Evolutionary conservation across 768 basidiomycete species (phyloP), one percentile per base, ranked within the genome.

Genomic region (Tricholoma bakamatsutake): DNA sequence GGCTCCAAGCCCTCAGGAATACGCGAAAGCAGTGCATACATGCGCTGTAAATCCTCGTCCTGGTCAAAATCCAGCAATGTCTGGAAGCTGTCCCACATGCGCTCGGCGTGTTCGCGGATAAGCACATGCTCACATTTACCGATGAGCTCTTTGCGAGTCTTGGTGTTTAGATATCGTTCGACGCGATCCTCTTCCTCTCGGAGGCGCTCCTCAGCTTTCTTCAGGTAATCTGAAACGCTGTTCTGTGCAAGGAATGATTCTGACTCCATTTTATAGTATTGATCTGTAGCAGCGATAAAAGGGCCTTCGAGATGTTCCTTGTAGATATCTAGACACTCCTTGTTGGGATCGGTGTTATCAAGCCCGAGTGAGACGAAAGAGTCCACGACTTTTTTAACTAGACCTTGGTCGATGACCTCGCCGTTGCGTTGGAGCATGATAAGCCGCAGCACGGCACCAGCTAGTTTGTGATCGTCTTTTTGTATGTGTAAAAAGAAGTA

Each of bases 11-110:
- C 97, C 64, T 94, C 89, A 11, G 86, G 84, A 54, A 98, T 97
- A 35, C 97, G 87, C n/a, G 90, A 87, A 24, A 98, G 79, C 13
- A 98, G 79, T 11, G 90, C 82, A 77, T 98, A 99, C 93, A 98
- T 98, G 54, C 96, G 83, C 62, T 94, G 93, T 31, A 99, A 80
- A 68, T 99, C 97, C 68, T 96, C 92, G 60, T 95, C 90, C 72
- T 96, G 89, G 70, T 98, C 96, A 70, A 83, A 95, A 67, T 98
- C 96, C 61, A 96, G 86, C 54, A 95, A 68, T 31, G 75, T 80
- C 71, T 98, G 94, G 82, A 99, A 98, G 72, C 87, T 94, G 57
- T 97, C 93, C 87, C 91, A 93, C 85, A 99, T 90, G 46, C 87
- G 74, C 60, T 90, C 84, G 52, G 87, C 77, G 67, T 98, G 96